Base-by-base conservation (phyloP, 2,329 filamentous ascomycete genomes). In the Colletotrichum chlorophyti region DNA sequence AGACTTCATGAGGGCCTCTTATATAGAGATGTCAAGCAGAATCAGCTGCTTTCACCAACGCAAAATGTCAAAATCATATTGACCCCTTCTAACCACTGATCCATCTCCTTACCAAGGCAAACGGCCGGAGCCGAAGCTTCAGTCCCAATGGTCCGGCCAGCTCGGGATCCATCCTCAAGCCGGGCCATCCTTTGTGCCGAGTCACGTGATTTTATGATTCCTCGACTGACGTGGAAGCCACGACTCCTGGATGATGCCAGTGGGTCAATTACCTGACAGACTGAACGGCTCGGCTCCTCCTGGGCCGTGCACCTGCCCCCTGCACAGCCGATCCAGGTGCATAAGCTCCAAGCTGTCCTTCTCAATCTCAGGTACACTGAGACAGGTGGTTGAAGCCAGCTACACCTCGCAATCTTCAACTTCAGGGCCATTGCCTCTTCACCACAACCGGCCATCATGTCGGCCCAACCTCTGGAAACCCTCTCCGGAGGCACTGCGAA, bases 401-500 rank as follows among this genome's bases (percentile, higher is more conserved):
- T 59, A 24, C 54, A 54, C 40, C 49, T 49, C 59, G 48, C 53
- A 61, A 55, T 49, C 60, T 50, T 61, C 57, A 60, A 38, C 47
- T 57, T 23, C 51, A 60, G 23, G 58, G 58, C 50, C 43, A 55
- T 57, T 54, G 57, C 38, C 46, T 46, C 27, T 49, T 41, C 38
- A 60, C 68, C 55, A 68, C 65, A 66, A 54, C 65, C 61, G 71
- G 70, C 73, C 74, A 79, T 66, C 62, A 81, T 80, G 78, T 73
- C 76, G 76, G 73, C 69, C 66, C 67, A 71, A 65, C 66, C 72
- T 50, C 67, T 85, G 70, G 79, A 81, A 65, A 74, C 80, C 69
- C 82, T 95, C 72, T 84, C 92, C 72, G 87, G 91, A 80, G 90
- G 91, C 74, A 89, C 87, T 72, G 91, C 89, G 68, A 85, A 88